Percentiles rank a stretch among this genome's conserved stretches.
Evolutionary conservation across 2,329 filamentous ascomycete species (phyloP).

Genomic region (Ceratocystis smalleyi): DNA sequence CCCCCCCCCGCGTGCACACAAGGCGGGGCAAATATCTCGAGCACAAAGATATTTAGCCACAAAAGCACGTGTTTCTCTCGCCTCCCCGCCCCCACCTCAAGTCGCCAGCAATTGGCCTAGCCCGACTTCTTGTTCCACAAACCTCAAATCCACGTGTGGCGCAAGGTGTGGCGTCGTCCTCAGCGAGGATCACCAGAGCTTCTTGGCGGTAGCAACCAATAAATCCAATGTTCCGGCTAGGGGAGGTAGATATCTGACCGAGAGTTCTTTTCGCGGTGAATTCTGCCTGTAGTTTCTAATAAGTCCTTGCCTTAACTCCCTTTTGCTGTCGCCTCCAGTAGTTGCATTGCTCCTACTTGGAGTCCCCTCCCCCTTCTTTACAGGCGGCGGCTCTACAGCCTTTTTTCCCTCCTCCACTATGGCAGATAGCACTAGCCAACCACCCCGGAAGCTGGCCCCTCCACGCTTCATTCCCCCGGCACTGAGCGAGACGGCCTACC

Average conservation of each 20-base stretch:
- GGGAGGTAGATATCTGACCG: too few relatives aligned
- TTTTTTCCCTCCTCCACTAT: not conserved
- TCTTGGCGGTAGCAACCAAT: not conserved
- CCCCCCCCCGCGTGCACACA: too few relatives aligned
- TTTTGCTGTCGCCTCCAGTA: not conserved
- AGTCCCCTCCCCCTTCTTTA: not conserved
- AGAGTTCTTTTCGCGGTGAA: too few relatives aligned
- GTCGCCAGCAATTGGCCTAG: not conserved
- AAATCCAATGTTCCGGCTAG: too few relatives aligned
- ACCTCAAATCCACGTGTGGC: not conserved
- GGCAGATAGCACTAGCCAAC: conserved; percentile 4
- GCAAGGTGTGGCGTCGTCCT: not conserved
- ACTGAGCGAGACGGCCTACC: conserved; percentile 8
- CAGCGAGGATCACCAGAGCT: not conserved
- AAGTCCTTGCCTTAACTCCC: not conserved
- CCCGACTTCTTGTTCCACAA: not conserved
- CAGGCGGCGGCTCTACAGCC: not conserved
- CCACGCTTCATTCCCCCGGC: conserved; percentile 14
- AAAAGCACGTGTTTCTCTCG: conserved; percentile 7
- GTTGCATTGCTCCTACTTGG: not conserved
- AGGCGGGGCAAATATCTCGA: not conserved
- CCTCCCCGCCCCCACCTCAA: conserved; percentile 1
- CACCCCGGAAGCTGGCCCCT: conserved; percentile 5
- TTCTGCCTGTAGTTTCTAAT: not conserved
- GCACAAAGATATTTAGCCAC: not conserved